Percentiles rank a stretch among this genome's conserved stretches.
Conservation (phyloP, 2,329 filamentous ascomycete species). For the Ophiognomonia clavigignenti-juglandacearum region DNA sequence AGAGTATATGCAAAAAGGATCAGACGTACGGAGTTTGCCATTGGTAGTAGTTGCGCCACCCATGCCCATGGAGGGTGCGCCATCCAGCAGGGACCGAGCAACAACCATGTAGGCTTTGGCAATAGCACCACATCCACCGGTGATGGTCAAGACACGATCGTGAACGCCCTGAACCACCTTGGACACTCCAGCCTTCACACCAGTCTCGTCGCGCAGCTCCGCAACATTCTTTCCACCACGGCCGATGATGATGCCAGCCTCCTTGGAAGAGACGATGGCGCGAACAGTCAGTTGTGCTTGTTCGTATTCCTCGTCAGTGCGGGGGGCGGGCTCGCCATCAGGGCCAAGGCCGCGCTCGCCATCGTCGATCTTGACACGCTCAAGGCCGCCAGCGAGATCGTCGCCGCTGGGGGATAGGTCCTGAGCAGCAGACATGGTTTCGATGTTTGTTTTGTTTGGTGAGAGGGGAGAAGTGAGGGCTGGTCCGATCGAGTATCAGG, state of each 20-base stretch:
- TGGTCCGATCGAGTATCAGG: neutral
- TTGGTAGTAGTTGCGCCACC: conserved; percentile 81
- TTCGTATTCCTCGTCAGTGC: conserved; percentile 96
- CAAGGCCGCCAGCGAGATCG: conserved; percentile 56
- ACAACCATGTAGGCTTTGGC: conserved; percentile 92
- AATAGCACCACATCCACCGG: conserved; percentile 81
- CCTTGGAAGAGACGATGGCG: conserved; percentile 97
- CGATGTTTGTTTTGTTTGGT: conserved; percentile 4
- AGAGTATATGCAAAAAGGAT: neutral
- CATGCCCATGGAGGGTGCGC: conserved; percentile 93
- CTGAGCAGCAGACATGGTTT: conserved; percentile 58
- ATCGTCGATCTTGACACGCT: conserved; percentile 63
- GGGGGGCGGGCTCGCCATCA: conserved; percentile 75
- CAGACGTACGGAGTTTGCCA: conserved; percentile 84
- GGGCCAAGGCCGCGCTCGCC: conserved; percentile 56
- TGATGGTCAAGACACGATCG: conserved; percentile 94
- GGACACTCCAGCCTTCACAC: conserved; percentile 95
- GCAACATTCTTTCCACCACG: conserved; percentile 98
- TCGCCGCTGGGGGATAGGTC: conserved; percentile 56
- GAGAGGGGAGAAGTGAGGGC: neutral
- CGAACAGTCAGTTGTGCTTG: conserved; percentile 88
- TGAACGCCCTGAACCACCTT: conserved; percentile 98
- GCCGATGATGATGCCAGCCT: conserved; percentile 97
- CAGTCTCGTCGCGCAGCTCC: conserved; percentile 93
- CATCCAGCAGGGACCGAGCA: conserved; percentile 84